A percentile compares a stretch with the other conserved stretches of the same genome.
Conservation (phyloP, 805 yeast genomes). For the Ogataea pilisensis region DNA sequence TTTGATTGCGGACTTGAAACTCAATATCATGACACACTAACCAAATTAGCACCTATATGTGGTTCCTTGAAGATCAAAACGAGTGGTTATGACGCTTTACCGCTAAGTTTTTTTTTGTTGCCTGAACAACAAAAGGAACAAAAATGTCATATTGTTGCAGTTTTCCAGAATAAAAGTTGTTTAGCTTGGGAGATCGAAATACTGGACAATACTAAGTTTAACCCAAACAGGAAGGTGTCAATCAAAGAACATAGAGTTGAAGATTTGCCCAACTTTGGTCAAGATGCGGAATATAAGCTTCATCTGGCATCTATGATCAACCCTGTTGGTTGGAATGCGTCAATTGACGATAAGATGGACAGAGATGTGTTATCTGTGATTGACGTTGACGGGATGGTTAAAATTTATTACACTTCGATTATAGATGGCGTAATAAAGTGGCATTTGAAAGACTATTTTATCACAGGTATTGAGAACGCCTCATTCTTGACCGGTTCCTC, state of each 20-base stretch:
- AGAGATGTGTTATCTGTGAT: constrained; percentile 56
- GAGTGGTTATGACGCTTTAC: constrained; percentile 6
- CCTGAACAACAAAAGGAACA: constrained; percentile 31
- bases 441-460: constrained; percentile 45
- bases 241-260: constrained; percentile 26
- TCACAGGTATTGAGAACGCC: constrained; percentile 53
- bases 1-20: constrained; percentile 53
- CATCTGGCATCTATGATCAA: constrained; percentile 48
- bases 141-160: constrained; percentile 45
- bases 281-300: constrained; percentile 23
- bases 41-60: constrained; percentile 24
- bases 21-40: constrained; percentile 12
- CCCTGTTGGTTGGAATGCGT: constrained; percentile 54
- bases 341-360: constrained; percentile 23
- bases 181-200: constrained; percentile 39
- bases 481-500: constrained; percentile 68
- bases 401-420: constrained; percentile 42
- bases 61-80: constrained; percentile 6
- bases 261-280: constrained; percentile 35
- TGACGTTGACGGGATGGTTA: constrained; percentile 45
- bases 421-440: constrained; percentile 38
- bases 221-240: constrained; percentile 17
- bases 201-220: constrained; percentile 13
- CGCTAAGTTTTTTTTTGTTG: constrained; percentile 31
- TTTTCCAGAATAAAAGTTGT: constrained; percentile 37